Base-by-base conservation (phyloP, 2,329 filamentous ascomycete genomes). In the Exophiala spinifera region DNA sequence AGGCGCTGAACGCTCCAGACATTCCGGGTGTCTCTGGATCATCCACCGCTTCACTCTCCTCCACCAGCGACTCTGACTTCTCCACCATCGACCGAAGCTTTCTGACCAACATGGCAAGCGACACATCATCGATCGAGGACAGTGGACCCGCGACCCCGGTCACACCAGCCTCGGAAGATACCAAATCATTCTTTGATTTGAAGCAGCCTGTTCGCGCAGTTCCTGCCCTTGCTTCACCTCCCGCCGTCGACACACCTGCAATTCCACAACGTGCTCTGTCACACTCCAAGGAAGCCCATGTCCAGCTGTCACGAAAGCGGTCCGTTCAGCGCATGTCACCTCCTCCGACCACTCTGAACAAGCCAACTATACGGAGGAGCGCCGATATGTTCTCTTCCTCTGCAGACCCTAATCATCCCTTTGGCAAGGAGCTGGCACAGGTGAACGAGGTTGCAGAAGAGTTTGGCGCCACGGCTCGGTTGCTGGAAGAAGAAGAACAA, bases 401-500 rank as follows among this genome's bases (percentile, higher is more conserved):
- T 20, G 46, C 67, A 67, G 51, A 69, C 53, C 67, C 67, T 8
- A 64, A 72, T 43, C 83, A 94, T 69, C 92, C 92, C 0, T 97
- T 97, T 65, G 89, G 89, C 49, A 85, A 87, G 47, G 94, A 99
- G 72, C 77, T 97, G 49, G 90, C 89, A 53, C 88, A 97, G 72
- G 89, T 97, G 20, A 90, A 91, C 49, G 94, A 97, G 72, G 81
- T 96, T 14, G 92, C 87, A 0, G 94, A 97, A 73, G 91, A 96
- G 71, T 92, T 90, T 63, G 84, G 84, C 39, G 78, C 84, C 25
- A 76, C 84, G 43, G 47, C 51, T 17, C 55, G 57, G 34, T 13
- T 65, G 10, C 74, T 85, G 36, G 86, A 91, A 42, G 87, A 89
- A 51, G 90, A 95, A 70, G 80, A 89, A 65, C 76, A 82, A 61